phyloP scores from a whole-genome alignment of 345 rosid species.

The Eucalyptus regnans region DNA sequence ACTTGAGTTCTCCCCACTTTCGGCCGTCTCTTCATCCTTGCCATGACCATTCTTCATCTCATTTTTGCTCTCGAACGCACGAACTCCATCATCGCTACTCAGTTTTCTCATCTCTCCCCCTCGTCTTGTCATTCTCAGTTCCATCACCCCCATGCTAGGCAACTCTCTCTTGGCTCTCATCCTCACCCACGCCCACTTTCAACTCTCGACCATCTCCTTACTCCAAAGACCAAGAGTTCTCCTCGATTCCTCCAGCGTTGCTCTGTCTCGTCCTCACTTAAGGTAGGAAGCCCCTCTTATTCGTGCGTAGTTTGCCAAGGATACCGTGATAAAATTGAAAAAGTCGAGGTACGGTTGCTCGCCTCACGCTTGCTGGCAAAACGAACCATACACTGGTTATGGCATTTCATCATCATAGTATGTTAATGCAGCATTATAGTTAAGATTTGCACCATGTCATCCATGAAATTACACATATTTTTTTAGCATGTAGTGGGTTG shows the following conservation, averaged over 20 bases:
- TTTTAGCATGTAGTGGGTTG: too few species aligned
- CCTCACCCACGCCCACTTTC: neutral
- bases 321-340: too few species aligned
- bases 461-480: neutral
- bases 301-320: neutral
- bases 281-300: neutral
- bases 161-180: neutral
- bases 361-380: accelerated
- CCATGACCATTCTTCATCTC: too few species aligned
- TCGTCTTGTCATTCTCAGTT: neutral
- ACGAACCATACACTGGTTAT: too few species aligned
- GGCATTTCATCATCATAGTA: neutral
- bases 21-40: too few species aligned
- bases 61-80: too few species aligned
- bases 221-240: neutral
- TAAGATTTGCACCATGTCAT: too few species aligned
- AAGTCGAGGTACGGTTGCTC: neutral
- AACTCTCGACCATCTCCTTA: neutral
- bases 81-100: too few species aligned
- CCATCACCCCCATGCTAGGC: neutral
- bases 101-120: too few species aligned
- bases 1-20: neutral
- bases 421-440: too few species aligned
- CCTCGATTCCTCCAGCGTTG: neutral
- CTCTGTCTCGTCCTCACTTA: neutral